Evolutionary conservation across 305 asterid genomes (phyloP), one percentile per base, ranked within the genome.

Genomic region (Solanum hybrid): DNA sequence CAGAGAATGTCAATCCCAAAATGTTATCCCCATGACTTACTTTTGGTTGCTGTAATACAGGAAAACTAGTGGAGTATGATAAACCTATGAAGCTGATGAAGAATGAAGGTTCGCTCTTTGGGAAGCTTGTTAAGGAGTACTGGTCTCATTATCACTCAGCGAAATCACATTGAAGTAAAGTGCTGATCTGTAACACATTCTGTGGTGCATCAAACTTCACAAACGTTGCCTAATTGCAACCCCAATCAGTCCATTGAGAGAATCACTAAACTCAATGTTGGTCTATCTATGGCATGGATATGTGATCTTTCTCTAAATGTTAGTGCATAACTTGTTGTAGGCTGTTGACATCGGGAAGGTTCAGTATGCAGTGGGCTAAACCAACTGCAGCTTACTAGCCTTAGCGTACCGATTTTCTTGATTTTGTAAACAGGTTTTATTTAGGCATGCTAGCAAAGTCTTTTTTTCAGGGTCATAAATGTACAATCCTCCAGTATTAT

Each of bases 81-180:
- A 97, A 95, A 82, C 98, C 98, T 1, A 92, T 93, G 97, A 93
- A 92, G 90, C 95, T 96, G 84, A 95, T 97, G 97, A 94, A 94
- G 92, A 93, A 90, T 71, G 95, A 95, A 85, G 96, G 92, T 84
- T 96, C 99, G 1, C 89, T 97, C 93, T 97, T 95, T 46, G 98
- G 94, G 46, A 95, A 93, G 91, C 99, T 97, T n/a, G 97, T 97
- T 26, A 93, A 96, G 92, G 98, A 97, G 91, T 97, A 95, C 79
- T 97, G 98, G 98, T 94, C 99, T 80, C 95, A 94, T 90, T 77
- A 91, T 89, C 95, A 92, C 36, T 95, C 95, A 16, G 90, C 93
- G 22, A 93, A 94, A 90, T 82, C 92, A 28, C 42, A 84, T 84
- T 84, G 88, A 84, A 84, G 42, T 24, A 16, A 84, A 51, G 18